These are phyloP conservation scores for Aspergillus pseudotamarii DNA, from an alignment of 2,329 filamentous ascomycete genomes.

Conservation along the genomic window DNA sequence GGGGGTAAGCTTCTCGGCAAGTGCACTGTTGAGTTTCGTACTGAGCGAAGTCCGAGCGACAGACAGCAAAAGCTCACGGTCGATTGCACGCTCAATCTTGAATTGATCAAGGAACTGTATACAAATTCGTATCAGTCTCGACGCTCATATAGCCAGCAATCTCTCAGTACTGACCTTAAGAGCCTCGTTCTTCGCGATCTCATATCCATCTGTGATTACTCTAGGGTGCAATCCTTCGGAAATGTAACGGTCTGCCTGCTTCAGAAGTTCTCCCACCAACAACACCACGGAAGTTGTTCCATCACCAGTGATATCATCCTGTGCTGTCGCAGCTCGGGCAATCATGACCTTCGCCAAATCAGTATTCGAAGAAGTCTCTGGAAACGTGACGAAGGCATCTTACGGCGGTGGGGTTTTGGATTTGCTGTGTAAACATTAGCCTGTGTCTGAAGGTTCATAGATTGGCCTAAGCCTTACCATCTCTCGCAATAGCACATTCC, in stretches of 20 bases:
- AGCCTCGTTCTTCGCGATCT: slow-evolving; percentile 91
- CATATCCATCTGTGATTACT: slow-evolving; percentile 96
- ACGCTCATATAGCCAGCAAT: neutral
- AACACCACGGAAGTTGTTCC: slow-evolving; percentile 96
- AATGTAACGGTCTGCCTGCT: slow-evolving; percentile 96
- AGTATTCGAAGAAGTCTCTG: slow-evolving; percentile 20
- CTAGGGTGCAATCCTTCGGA: slow-evolving; percentile 94
- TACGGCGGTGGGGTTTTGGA: slow-evolving; percentile 97
- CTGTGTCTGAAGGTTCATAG: neutral
- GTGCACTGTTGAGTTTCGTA: slow-evolving; percentile 87
- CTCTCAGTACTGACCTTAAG: slow-evolving; percentile 65
- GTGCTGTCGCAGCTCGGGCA: slow-evolving; percentile 83
- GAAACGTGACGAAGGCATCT: slow-evolving; percentile 24
- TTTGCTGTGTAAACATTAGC: slow-evolving; percentile 63
- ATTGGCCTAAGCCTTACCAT: slow-evolving; percentile 54
- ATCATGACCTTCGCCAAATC: slow-evolving; percentile 61
- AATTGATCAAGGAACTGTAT: slow-evolving; percentile 86
- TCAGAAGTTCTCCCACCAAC: slow-evolving; percentile 92
- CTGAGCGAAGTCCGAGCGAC: slow-evolving; percentile 93
- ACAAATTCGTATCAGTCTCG: slow-evolving; percentile 19
- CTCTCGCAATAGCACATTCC: slow-evolving; percentile 77
- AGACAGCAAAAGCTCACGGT: slow-evolving; percentile 88
- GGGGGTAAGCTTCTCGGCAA: slow-evolving; percentile 89
- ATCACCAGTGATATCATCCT: slow-evolving; percentile 98
- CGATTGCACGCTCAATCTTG: slow-evolving; percentile 84